These are phyloP conservation scores for Ganoderma lingzhi DNA, from an alignment of 1,284 basidiomycete genomes.

Conservation along the genomic window DNA sequence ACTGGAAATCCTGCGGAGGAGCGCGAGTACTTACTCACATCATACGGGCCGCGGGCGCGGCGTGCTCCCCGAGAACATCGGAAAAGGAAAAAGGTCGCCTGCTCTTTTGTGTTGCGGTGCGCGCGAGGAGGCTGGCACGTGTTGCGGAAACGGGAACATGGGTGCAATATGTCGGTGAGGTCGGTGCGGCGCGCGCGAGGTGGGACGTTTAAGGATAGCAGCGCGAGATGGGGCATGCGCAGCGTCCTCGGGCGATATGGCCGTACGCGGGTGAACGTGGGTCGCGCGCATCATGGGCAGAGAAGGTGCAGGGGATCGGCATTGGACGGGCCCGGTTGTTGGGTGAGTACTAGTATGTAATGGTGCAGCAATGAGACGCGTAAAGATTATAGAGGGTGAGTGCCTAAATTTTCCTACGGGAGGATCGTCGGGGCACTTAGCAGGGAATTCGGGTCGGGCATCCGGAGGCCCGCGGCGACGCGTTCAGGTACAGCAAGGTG, in stretches of 20 bases:
- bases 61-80: slow-evolving; percentile 20
- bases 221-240: neutral
- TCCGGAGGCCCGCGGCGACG: slow-evolving; percentile 15
- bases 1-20: slow-evolving; percentile 20
- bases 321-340: neutral
- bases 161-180: neutral
- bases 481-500: slow-evolving; percentile 11
- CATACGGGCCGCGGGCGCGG: neutral
- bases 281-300: neutral
- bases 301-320: slow-evolving; percentile 13
- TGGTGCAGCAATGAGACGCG: slow-evolving; percentile 7
- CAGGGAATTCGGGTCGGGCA: slow-evolving; percentile 16
- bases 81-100: slow-evolving; percentile 15
- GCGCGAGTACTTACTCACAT: slow-evolving; percentile 6
- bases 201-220: neutral
- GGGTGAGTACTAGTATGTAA: slow-evolving; percentile 9
- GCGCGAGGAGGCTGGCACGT: neutral
- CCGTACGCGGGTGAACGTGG: slow-evolving; percentile 1
- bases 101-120: neutral
- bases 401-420: slow-evolving; percentile 4
- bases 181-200: neutral
- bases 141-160: neutral
- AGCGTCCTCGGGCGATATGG: neutral
- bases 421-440: slow-evolving; percentile 18
- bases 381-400: slow-evolving; percentile 13